Base-by-base conservation (phyloP, 306 rosid genomes). In the Fragaria nilgerrensis region DNA sequence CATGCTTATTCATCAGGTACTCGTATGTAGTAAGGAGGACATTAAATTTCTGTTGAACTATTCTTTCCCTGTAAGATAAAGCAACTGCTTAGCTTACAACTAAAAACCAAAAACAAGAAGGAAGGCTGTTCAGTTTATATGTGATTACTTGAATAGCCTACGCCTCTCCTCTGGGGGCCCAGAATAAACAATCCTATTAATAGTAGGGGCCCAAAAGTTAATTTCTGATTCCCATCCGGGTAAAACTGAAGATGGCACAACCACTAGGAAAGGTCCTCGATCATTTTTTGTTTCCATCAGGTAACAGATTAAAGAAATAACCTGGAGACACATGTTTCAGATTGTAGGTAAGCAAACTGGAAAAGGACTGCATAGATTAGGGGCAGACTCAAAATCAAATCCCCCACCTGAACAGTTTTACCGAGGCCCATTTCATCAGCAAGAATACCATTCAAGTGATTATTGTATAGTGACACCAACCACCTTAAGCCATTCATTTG, bases 381-480 rank as follows among this genome's bases (percentile, higher is more conserved):
- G 22, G 66, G 68, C 43, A 43, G 62, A 52, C 59, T 37, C 48
- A 81, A 50, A 79, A 82, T 66, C 76, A 39, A 44, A 62, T 61
- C 9, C 47, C 47, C 61, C 85, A 96, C 99, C 98, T 96, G 98
- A 70, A 93, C 99, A 13, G 99, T 96, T 91, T 96, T 96, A 75
- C 99, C 99, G 34, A 96, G 92, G 77, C 99, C 99, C 99, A 93
- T 96, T 88, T 96, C 99, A 84, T 96, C 99, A 29, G 99, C 99
- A 62, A 96, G 98, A 79, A 96, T 96, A 86, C 99, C 99, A 81
- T 96, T 96, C 89, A 96, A 82, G 84, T 93, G 99, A 80, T 96
- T 96, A 83, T 96, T 96, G 75, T 96, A 96, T 68, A 96, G 84
- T 14, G 99, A 96, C 81, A 96, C 97, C 85, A 96, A 77, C 99